Evolutionary conservation across 805 yeast genomes (phyloP).

Genomic region (Spathaspora gorwiae): DNA sequence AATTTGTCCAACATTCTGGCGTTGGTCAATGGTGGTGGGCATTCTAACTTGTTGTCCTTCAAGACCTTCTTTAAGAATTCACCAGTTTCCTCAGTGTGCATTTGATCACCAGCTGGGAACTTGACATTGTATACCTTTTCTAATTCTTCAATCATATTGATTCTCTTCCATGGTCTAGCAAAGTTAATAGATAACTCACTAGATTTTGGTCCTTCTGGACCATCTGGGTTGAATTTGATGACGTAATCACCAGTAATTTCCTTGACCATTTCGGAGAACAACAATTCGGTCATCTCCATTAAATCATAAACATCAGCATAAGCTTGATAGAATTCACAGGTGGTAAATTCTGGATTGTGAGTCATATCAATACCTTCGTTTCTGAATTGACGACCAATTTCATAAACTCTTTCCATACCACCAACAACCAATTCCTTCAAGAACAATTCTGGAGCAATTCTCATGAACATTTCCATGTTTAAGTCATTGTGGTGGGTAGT

Average conservation of each 20-base stretch:
- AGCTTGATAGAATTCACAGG: slow-evolving; percentile 98
- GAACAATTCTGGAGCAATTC: slow-evolving; percentile 97
- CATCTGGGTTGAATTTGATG: slow-evolving; percentile 82
- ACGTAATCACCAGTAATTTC: slow-evolving; percentile 86
- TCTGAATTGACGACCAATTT: slow-evolving; percentile 98
- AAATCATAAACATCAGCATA: slow-evolving; percentile 95
- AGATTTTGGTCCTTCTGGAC: slow-evolving; percentile 65
- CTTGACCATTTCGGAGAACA: slow-evolving; percentile 97
- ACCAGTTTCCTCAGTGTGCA: slow-evolving; percentile 92
- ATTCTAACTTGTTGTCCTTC: slow-evolving; percentile 76
- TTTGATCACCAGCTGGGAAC: slow-evolving; percentile 93
- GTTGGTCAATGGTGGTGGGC: slow-evolving; percentile 91
- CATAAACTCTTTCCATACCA: slow-evolving; percentile 97
- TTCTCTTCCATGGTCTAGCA: slow-evolving; percentile 97
- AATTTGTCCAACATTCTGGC: slow-evolving; percentile 98
- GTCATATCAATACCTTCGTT: slow-evolving; percentile 98
- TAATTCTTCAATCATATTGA: slow-evolving; percentile 93
- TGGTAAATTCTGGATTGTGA: slow-evolving; percentile 98
- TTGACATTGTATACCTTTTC: slow-evolving; percentile 81
- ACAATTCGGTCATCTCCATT: slow-evolving; percentile 89
- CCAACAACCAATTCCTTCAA: slow-evolving; percentile 96
- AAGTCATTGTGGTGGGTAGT: slow-evolving; percentile 95
- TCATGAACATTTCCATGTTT: slow-evolving; percentile 93
- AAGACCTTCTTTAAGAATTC: slow-evolving; percentile 79
- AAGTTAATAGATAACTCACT: slow-evolving; percentile 77